Evolutionary conservation across 768 basidiomycete genomes (phyloP), one percentile per base, ranked within the genome.

Genomic region (Tulasnella sp.): DNA sequence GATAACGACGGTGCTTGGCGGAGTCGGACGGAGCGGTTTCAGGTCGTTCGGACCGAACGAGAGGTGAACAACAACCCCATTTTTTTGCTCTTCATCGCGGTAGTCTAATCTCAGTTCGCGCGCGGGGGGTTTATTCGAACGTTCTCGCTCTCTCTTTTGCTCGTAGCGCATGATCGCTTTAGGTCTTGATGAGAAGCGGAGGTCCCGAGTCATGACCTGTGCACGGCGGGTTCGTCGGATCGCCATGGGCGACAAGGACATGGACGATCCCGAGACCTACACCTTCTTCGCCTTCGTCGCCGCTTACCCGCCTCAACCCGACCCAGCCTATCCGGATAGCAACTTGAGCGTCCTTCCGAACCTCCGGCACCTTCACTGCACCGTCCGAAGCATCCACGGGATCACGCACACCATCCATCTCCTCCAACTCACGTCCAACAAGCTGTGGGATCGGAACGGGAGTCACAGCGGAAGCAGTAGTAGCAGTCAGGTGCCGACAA

Each of bases 261-360:
- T 52, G 34, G 52, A 70, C n/a, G 69, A 70, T 69, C 69, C 69
- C 17, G 69, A 69, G 7, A 69, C 69, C 32, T 69, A 69, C 22
- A 69, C 69, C 34, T 62, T 70, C 52, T 70, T 70, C 44, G 69
- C 69, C 47, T 70, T 70, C n/a, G 40, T 36, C 7, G 69, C 41
- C 34, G 69, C 69, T 29, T 70, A 62, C 47, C 44, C 47, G 1
- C 34, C 69, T 1, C 40, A 52, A 29, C 41, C 16, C 42, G 41
- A 44, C 11, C 8, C 47, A 11, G n/a, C 34, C 3, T 29, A 26
- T 8, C 26, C 37, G 17, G 39, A 39, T 0, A 17, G 12, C 1
- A n/a, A n/a, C 11, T 16, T 11, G 22, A 32, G 41, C 47, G 44
- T 70, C 32, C 36, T 70, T 8, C 69, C 69, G 12, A 47, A 35